phyloP scores from a whole-genome alignment of 2,329 filamentous ascomycete genomes.

The Lachnellula suecica region DNA sequence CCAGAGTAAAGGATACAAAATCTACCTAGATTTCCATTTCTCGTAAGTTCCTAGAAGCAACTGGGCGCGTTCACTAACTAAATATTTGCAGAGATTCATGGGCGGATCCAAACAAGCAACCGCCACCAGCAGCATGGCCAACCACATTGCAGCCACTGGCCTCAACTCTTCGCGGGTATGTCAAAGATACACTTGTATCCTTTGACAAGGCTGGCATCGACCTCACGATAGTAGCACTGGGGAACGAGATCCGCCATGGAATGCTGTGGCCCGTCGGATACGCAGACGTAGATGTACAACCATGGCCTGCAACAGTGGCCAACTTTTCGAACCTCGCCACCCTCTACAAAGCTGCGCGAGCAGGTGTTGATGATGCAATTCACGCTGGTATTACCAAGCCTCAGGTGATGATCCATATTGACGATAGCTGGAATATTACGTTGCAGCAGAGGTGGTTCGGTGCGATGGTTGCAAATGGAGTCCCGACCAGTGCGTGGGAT shows the following conservation, averaged over 20 bases:
- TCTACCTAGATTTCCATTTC: conserved; percentile 63
- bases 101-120: conserved; percentile 67
- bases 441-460: conserved; percentile 65
- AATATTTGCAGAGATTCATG: conserved; percentile 56
- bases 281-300: conserved; percentile 40
- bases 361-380: conserved; percentile 62
- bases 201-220: conserved; percentile 56
- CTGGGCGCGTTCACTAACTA: not conserved
- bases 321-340: conserved; percentile 59
- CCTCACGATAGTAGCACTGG: conserved; percentile 65
- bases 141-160: conserved; percentile 55
- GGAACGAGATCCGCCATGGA: conserved; percentile 71
- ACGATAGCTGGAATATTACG: conserved; percentile 69
- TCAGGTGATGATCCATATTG: conserved; percentile 72
- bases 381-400: conserved; percentile 47
- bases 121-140: conserved; percentile 63
- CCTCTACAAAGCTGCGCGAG: conserved; percentile 57
- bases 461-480: conserved; percentile 53
- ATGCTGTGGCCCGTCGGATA: conserved; percentile 65
- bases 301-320: conserved; percentile 28
- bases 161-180: conserved; percentile 67
- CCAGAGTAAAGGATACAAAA: conserved; percentile 56
- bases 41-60: conserved; percentile 19
- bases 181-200: conserved; percentile 57
- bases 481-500: conserved; percentile 60